Evolutionary conservation across 345 rosid genomes (phyloP).

Genomic region (Aquilaria malaccensis): DNA sequence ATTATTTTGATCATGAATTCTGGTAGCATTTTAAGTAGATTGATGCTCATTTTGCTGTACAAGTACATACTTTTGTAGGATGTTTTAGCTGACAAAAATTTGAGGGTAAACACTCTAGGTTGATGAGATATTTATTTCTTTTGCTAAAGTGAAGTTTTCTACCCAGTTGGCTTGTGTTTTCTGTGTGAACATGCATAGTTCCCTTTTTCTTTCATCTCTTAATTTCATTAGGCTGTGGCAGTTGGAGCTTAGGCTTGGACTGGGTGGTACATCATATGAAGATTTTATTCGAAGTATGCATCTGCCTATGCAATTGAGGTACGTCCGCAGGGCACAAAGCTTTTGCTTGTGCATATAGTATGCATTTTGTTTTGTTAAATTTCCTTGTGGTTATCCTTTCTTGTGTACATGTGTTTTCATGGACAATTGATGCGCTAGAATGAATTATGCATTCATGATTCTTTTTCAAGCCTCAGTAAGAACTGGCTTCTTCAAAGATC

Average conservation of each 20-base stretch:
- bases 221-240: slow-evolving; percentile 21
- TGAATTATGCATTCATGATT: no score
- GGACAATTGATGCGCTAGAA: neutral
- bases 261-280: slow-evolving; percentile 89
- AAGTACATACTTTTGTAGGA: no score
- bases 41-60: no score
- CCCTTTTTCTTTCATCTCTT: slow-evolving; percentile 1
- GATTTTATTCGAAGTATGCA: slow-evolving; percentile 73
- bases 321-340: neutral
- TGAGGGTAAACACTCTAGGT: no score
- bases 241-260: slow-evolving; percentile 92
- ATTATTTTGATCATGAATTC: no score
- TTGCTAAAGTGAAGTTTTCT: no score
- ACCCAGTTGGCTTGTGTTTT: no score
- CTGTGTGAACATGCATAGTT: neutral
- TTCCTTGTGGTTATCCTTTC: neutral
- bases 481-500: no score
- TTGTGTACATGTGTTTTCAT: neutral
- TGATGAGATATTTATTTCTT: no score
- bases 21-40: no score
- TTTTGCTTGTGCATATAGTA: neutral
- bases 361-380: neutral
- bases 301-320: slow-evolving; percentile 96
- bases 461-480: no score
- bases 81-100: no score